phyloP scores from a whole-genome alignment of 1,284 basidiomycete species.

The Papiliotrema nemorosa region DNA sequence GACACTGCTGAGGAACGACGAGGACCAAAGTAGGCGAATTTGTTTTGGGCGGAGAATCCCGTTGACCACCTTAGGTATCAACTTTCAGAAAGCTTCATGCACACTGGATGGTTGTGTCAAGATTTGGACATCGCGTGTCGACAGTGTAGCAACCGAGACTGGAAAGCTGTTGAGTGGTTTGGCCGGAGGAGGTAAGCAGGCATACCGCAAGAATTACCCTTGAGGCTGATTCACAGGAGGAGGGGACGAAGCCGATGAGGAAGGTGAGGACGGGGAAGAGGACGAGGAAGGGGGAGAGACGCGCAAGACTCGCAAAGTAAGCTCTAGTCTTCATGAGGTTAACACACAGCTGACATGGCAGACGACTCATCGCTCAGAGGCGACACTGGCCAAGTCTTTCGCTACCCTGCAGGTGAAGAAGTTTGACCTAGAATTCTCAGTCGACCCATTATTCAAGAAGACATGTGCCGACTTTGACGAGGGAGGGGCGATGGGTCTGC shows the following conservation, averaged over 20 bases:
- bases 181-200: constrained; percentile 54
- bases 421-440: constrained; percentile 88
- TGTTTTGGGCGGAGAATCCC: background rate
- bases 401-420: constrained; percentile 85
- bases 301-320: constrained; percentile 36
- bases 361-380: constrained; percentile 60
- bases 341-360: constrained; percentile 1
- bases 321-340: background rate
- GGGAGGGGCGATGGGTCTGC: constrained; percentile 87
- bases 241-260: constrained; percentile 39
- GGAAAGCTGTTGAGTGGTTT: constrained; percentile 92
- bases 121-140: constrained; percentile 98
- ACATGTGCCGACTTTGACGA: constrained; percentile 98
- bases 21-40: constrained; percentile 59
- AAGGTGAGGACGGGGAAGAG: constrained; percentile 57
- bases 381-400: constrained; percentile 80
- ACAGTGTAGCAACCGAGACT: constrained; percentile 94
- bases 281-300: constrained; percentile 48
- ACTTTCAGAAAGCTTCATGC: constrained; percentile 96
- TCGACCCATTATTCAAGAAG: constrained; percentile 96
- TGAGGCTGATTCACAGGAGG: constrained; percentile 8
- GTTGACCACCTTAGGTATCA: constrained; percentile 60
- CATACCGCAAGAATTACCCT: too few species aligned
- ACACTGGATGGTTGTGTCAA: constrained; percentile 99
- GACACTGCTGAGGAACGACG: constrained; percentile 88